phyloP scores from a whole-genome alignment of 1,284 basidiomycete genomes.

The Malassezia globosa region DNA sequence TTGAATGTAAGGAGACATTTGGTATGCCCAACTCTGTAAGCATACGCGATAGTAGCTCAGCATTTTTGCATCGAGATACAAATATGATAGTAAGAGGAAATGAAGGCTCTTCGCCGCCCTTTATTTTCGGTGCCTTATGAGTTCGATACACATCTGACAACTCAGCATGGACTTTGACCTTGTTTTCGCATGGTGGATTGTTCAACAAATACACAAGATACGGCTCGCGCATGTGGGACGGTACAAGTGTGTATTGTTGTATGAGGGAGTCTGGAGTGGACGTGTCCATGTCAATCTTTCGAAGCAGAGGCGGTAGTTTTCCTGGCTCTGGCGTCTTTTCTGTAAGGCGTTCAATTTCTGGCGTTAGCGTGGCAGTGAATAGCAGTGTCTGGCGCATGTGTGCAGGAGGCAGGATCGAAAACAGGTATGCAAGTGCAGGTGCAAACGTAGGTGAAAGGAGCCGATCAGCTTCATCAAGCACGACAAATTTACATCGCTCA shows the following conservation, averaged over 20 bases:
- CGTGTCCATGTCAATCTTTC: constrained; percentile 64
- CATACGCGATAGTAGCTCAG: constrained; percentile 66
- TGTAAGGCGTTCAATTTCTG: constrained; percentile 70
- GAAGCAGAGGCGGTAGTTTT: constrained; percentile 75
- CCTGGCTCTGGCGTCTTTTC: constrained; percentile 64
- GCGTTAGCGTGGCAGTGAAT: constrained; percentile 88
- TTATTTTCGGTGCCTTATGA: constrained; percentile 12
- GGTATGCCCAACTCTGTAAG: constrained; percentile 59
- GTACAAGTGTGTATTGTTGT: constrained; percentile 83
- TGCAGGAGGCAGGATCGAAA: constrained; percentile 65
- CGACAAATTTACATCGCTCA: constrained; percentile 71
- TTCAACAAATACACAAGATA: constrained; percentile 84
- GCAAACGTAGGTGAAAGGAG: constrained; percentile 82
- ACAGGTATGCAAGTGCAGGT: constrained; percentile 64
- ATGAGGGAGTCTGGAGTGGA: constrained; percentile 72
- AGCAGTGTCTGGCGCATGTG: constrained; percentile 72
- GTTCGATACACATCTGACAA: constrained; percentile 1
- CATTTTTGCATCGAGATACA: constrained; percentile 72
- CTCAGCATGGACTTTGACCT: not conserved
- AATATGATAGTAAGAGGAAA: constrained; percentile 86
- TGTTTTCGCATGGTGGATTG: constrained; percentile 54
- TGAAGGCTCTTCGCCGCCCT: constrained; percentile 13
- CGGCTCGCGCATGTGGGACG: constrained; percentile 82
- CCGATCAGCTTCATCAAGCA: constrained; percentile 91
- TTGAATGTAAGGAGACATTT: constrained; percentile 80